Percentiles rank a stretch among this genome's conserved stretches.
Evolutionary conservation across 345 rosid species (phyloP).

Genomic region (Mallotus nudiflorus): DNA sequence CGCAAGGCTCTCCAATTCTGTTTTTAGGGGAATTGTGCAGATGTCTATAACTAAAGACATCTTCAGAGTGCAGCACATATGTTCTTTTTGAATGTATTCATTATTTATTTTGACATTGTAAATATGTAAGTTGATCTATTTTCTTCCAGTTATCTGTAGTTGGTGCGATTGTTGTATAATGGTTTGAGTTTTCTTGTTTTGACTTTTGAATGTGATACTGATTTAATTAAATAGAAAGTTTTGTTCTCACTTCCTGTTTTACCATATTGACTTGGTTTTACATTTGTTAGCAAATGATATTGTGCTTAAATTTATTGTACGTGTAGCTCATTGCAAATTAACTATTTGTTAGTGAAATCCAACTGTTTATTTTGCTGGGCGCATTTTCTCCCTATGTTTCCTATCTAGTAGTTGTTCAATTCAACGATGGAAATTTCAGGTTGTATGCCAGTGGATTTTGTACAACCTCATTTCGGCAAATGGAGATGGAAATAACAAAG

Average conservation of each 20-base stretch:
- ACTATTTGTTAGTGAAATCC: too few relatives aligned
- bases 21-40: neutral
- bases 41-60: neutral
- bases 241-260: neutral
- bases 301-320: neutral
- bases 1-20: neutral
- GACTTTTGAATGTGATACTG: neutral
- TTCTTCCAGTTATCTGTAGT: too few relatives aligned
- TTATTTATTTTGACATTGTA: constrained; percentile 12
- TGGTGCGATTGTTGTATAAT: neutral
- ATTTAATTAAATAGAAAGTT: constrained; percentile 4
- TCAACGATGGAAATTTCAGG: too few relatives aligned
- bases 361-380: too few relatives aligned
- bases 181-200: neutral
- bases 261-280: neutral
- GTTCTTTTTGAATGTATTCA: neutral
- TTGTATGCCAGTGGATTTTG: too few relatives aligned
- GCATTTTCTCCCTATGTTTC: too few relatives aligned
- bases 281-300: neutral
- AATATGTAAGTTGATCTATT: constrained; percentile 17
- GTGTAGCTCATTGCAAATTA: too few relatives aligned
- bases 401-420: too few relatives aligned
- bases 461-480: too few relatives aligned
- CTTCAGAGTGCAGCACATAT: neutral
- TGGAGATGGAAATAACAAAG: too few relatives aligned